A percentile compares a stretch with the other conserved stretches of the same genome.
These are phyloP conservation scores for Hanseniaspora valbyensis DNA, from an alignment of 805 yeast species.

Conservation along the genomic window DNA sequence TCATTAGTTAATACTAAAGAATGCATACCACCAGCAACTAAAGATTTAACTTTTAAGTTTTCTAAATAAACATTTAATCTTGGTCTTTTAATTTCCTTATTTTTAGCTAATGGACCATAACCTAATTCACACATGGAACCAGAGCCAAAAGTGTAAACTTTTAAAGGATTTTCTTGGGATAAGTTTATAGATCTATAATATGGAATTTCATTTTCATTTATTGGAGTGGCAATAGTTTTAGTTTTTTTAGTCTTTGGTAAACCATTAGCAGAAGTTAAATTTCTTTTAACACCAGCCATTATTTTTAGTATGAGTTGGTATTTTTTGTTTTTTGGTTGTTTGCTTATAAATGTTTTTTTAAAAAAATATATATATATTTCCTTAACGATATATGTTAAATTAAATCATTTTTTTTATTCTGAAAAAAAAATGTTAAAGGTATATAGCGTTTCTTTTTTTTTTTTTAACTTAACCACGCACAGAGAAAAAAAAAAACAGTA, in stretches of 20 bases:
- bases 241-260: slow-evolving; percentile 17
- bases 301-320: too few relatives aligned
- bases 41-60: slow-evolving; percentile 46
- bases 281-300: too few relatives aligned
- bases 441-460: too few relatives aligned
- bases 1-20: slow-evolving; percentile 66
- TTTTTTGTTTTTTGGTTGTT: too few relatives aligned
- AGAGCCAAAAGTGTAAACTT: slow-evolving; percentile 87
- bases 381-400: too few relatives aligned
- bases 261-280: too few relatives aligned
- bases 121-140: slow-evolving; percentile 98
- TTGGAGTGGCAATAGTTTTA: slow-evolving; percentile 10
- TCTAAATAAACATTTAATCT: slow-evolving; percentile 67
- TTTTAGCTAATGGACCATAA: slow-evolving; percentile 85
- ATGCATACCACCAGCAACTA: slow-evolving; percentile 96
- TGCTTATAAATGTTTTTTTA: too few relatives aligned
- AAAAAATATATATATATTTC: too few relatives aligned
- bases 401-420: too few relatives aligned
- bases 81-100: slow-evolving; percentile 92
- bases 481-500: too few relatives aligned
- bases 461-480: too few relatives aligned
- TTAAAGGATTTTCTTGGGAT: slow-evolving; percentile 37
- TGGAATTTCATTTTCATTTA: slow-evolving; percentile 1
- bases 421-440: too few relatives aligned
- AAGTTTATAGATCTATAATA: slow-evolving; percentile 11